These are phyloP conservation scores for Proliferodiscus dingleyae DNA, from an alignment of 2,329 filamentous ascomycete genomes.

Conservation along the genomic window DNA sequence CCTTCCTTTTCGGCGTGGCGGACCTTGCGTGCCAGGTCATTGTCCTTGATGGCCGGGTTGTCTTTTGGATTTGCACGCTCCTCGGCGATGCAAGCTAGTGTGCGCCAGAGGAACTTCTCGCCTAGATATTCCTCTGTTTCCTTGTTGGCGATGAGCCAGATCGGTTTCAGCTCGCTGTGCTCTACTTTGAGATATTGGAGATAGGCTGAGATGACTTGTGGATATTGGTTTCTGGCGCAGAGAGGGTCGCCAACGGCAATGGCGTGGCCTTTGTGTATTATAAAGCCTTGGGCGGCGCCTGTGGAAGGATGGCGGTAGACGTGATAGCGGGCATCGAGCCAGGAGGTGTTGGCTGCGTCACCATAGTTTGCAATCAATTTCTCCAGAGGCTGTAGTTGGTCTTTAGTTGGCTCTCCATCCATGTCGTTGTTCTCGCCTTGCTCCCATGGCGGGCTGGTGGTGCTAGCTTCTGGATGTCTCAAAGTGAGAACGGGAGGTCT, in stretches of 20 bases:
- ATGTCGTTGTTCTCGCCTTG: conserved; percentile 35
- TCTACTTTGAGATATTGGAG: conserved; percentile 66
- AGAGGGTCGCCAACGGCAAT: conserved; percentile 86
- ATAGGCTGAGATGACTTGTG: conserved; percentile 67
- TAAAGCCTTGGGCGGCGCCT: conserved; percentile 81
- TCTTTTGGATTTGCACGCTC: conserved; percentile 75
- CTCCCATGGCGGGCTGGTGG: conserved; percentile 63
- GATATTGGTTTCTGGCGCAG: conserved; percentile 73
- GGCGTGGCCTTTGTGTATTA: conserved; percentile 68
- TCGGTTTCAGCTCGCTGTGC: conserved; percentile 69
- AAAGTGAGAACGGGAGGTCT: conserved; percentile 58
- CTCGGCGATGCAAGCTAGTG: conserved; percentile 81
- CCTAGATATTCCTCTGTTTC: conserved; percentile 76
- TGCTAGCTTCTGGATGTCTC: conserved; percentile 85
- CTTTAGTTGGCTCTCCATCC: conserved; percentile 1
- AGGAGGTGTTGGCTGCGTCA: conserved; percentile 89
- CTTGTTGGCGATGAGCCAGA: conserved; percentile 86
- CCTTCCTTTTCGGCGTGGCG: conserved; percentile 82
- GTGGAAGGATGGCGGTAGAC: conserved; percentile 78
- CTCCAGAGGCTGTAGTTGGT: conserved; percentile 65
- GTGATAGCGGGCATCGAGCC: conserved; percentile 83
- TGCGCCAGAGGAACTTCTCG: conserved; percentile 78
- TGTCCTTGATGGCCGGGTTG: conserved; percentile 61
- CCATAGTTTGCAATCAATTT: conserved; percentile 94
- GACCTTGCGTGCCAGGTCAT: conserved; percentile 76